Base-by-base conservation (phyloP, 1,284 basidiomycete genomes). In the Microbotryomycetes sp. region DNA sequence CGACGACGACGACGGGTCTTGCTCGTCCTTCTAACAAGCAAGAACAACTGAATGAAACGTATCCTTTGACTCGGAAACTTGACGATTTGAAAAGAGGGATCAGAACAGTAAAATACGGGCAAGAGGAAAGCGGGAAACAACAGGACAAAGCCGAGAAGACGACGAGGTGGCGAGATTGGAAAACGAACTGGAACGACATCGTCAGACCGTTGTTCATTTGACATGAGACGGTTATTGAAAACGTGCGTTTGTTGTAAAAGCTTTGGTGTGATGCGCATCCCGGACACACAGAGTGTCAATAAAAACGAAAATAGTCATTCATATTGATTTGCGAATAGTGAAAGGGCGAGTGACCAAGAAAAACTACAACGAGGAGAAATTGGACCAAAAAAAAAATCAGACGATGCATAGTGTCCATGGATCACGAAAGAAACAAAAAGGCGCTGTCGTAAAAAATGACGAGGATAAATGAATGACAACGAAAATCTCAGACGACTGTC, bases 171-270 rank as follows among this genome's bases (percentile, higher is more conserved):
- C 76, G 79, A 26, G 83, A 82, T 0, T 94, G 91, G 91, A 81
- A 85, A 57, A 83, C 90, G 58, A 91, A 91, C 69, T 94, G 91
- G 91, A 80, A 83, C 64, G 77, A 76, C 48, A 78, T 82, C 23
- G 79, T 92, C 64, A 79, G 79, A 69, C 87, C 85, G 23, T 73
- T 89, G 53, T 76, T 89, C n/a, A n/a, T n/a, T n/a, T n/a, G n/a
- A n/a, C n/a, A n/a, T n/a, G n/a, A n/a, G n/a, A n/a, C n/a, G n/a
- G n/a, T n/a, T n/a, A n/a, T n/a, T n/a, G n/a, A n/a, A n/a, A n/a
- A n/a, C n/a, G n/a, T n/a, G n/a, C n/a, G n/a, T n/a, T n/a, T 41
- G 35, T 41, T 41, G 35, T 41, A 41, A 41, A n/a, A n/a, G n/a
- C n/a, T n/a, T n/a, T n/a, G n/a, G n/a, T n/a, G n/a, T n/a, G n/a